phyloP scores from a whole-genome alignment of 1,139 yeast genomes.

The Taphrina flavorubra region DNA sequence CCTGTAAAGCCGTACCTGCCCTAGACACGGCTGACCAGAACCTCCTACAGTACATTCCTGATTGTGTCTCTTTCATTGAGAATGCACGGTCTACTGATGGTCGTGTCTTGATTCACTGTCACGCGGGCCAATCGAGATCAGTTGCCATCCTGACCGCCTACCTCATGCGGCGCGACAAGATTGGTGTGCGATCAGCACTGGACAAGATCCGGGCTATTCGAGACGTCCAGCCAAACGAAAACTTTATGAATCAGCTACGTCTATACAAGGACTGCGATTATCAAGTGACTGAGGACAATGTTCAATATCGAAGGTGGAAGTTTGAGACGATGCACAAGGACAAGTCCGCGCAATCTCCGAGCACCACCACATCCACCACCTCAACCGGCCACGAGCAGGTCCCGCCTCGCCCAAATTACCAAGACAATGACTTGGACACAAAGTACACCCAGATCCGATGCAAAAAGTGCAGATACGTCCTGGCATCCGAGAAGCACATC shows the following conservation, averaged over 20 bases:
- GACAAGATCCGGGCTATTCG: slow-evolving; percentile 73
- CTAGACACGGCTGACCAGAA: slow-evolving; percentile 53
- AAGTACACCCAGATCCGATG: slow-evolving; percentile 48
- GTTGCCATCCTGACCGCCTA: slow-evolving; percentile 75
- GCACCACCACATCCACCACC: background rate
- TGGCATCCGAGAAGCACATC: slow-evolving; percentile 48
- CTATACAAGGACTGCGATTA: slow-evolving; percentile 63
- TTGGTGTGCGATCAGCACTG: slow-evolving; percentile 65
- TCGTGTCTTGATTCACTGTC: slow-evolving; percentile 54
- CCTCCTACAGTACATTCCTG: slow-evolving; percentile 65
- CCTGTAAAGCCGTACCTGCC: slow-evolving; percentile 6
- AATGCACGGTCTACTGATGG: slow-evolving; percentile 57
- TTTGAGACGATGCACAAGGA: slow-evolving; percentile 43
- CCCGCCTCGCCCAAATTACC: slow-evolving; percentile 1
- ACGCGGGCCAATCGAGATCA: slow-evolving; percentile 85
- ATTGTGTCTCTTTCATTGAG: slow-evolving; percentile 70
- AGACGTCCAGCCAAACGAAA: slow-evolving; percentile 72
- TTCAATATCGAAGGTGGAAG: slow-evolving; percentile 61
- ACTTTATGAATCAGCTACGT: slow-evolving; percentile 74
- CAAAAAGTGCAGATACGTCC: slow-evolving; percentile 51
- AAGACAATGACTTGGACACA: slow-evolving; percentile 20
- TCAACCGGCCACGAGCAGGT: background rate
- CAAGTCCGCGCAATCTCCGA: background rate
- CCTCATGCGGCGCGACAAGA: slow-evolving; percentile 72
- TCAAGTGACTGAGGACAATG: slow-evolving; percentile 52